phyloP scores from a whole-genome alignment of 345 rosid species.

The Ceriops decandra region DNA sequence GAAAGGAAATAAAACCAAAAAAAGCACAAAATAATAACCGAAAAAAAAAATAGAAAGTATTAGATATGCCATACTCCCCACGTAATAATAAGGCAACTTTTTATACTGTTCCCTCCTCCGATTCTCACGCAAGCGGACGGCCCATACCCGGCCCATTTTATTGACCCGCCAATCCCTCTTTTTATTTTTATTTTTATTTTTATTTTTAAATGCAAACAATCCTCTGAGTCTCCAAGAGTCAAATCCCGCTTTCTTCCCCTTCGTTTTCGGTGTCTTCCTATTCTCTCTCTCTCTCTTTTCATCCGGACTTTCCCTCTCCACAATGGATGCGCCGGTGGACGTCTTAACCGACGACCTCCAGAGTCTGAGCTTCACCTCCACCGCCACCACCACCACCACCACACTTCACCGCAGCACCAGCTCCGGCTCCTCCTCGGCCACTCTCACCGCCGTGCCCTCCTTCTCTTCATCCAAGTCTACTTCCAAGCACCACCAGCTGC shows the following conservation, averaged over 20 bases:
- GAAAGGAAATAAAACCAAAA: too few relatives aligned
- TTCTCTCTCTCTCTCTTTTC: neutral
- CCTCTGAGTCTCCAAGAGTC: conserved; percentile 5
- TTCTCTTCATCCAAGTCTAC: conserved; percentile 20
- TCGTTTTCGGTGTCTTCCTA: neutral
- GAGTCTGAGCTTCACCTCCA: conserved; percentile 83
- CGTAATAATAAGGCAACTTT: neutral
- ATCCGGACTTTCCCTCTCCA: neutral
- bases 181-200: too few relatives aligned
- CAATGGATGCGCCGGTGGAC: conserved; percentile 32
- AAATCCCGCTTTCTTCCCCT: neutral
- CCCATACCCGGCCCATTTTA: conserved; percentile 12
- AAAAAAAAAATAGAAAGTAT: too few relatives aligned
- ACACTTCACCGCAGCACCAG: conserved; percentile 74
- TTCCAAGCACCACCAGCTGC: neutral
- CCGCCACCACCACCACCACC: conserved; percentile 33
- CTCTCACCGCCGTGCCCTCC: conserved; percentile 52
- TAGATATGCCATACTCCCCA: neutral
- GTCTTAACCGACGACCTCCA: conserved; percentile 84
- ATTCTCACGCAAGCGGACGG: neutral
- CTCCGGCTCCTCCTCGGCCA: conserved; percentile 64
- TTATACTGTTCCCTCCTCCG: conserved; percentile 2
- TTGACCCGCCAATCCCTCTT: neutral
- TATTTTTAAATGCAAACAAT: too few relatives aligned
- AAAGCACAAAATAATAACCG: too few relatives aligned